These are phyloP conservation scores for Claviceps pazoutovae DNA, from an alignment of 2,329 filamentous ascomycete species.

Conservation along the genomic window DNA sequence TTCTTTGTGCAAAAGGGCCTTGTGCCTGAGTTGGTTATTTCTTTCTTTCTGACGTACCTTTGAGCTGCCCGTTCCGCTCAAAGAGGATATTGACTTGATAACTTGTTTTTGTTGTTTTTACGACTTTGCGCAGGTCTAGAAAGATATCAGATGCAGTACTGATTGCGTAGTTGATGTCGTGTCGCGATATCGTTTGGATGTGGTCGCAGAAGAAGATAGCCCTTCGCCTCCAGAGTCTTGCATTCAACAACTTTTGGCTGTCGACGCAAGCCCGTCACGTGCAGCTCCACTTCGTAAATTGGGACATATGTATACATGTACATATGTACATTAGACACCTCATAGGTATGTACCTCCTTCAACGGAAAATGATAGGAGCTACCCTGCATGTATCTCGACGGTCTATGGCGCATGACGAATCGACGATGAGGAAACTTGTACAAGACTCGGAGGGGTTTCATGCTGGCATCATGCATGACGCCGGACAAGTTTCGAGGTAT, in stretches of 20 bases:
- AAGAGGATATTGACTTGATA: conserved; percentile 10
- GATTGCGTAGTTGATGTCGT: not conserved
- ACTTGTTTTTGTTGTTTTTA: not conserved
- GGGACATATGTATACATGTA: too few relatives aligned
- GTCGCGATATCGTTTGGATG: not conserved
- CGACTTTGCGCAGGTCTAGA: not conserved
- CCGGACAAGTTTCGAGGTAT: too few relatives aligned
- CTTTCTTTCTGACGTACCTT: conserved; percentile 30
- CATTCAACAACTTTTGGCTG: not conserved
- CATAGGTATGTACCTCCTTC: too few relatives aligned
- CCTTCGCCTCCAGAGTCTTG: not conserved
- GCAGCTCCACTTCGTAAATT: not conserved
- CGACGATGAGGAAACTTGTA: too few relatives aligned
- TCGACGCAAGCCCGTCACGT: not conserved
- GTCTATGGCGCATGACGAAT: not conserved
- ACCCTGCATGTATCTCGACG: not conserved
- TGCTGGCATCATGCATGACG: too few relatives aligned
- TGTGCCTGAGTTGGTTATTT: not conserved
- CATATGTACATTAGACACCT: too few relatives aligned
- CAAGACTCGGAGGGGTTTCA: too few relatives aligned
- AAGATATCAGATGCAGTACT: not conserved
- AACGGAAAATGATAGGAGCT: not conserved
- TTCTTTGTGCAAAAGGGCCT: not conserved
- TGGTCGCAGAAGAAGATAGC: not conserved
- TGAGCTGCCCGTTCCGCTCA: conserved; percentile 29